These are phyloP conservation scores for Fusarium circinatum DNA, from an alignment of 2,329 filamentous ascomycete species.

Conservation along the genomic window DNA sequence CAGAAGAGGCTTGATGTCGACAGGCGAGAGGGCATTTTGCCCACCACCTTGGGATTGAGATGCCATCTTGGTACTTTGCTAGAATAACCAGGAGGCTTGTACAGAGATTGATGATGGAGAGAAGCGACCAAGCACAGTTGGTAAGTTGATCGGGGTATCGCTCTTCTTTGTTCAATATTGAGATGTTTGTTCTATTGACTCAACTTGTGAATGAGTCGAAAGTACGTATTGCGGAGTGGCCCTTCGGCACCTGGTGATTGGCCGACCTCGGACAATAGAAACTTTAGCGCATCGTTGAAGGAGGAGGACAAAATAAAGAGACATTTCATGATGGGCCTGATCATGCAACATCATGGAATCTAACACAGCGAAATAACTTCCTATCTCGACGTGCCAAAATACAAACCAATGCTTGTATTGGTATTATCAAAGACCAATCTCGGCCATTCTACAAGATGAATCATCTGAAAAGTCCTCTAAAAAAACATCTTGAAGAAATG, in stretches of 20 bases:
- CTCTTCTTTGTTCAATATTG: slow-evolving; percentile 24
- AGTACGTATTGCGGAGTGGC: slow-evolving; percentile 39
- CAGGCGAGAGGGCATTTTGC: slow-evolving; percentile 46
- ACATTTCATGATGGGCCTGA: slow-evolving; percentile 13
- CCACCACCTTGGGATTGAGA: slow-evolving; percentile 41
- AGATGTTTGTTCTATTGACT: slow-evolving; percentile 40
- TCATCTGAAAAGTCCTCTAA: neutral
- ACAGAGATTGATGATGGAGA: neutral
- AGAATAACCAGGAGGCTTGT: neutral
- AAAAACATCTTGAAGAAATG: neutral
- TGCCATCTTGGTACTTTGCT: slow-evolving; percentile 43
- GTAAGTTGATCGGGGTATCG: slow-evolving; percentile 1
- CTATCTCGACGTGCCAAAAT: neutral
- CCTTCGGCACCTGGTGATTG: slow-evolving; percentile 32
- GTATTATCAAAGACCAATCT: neutral
- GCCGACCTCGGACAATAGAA: slow-evolving; percentile 30
- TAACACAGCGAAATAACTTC: neutral
- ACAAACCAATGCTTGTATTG: neutral
- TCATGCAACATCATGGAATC: neutral
- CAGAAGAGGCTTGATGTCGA: slow-evolving; percentile 77
- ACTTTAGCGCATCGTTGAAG: slow-evolving; percentile 4
- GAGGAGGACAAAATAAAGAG: slow-evolving; percentile 13
- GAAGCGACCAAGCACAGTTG: neutral
- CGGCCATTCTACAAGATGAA: neutral
- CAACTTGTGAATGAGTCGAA: slow-evolving; percentile 25